Evolutionary conservation across 495 filamentous ascomycete genomes (phyloP), one percentile per base, ranked within the genome.

Genomic region (Penicillium lividum): DNA sequence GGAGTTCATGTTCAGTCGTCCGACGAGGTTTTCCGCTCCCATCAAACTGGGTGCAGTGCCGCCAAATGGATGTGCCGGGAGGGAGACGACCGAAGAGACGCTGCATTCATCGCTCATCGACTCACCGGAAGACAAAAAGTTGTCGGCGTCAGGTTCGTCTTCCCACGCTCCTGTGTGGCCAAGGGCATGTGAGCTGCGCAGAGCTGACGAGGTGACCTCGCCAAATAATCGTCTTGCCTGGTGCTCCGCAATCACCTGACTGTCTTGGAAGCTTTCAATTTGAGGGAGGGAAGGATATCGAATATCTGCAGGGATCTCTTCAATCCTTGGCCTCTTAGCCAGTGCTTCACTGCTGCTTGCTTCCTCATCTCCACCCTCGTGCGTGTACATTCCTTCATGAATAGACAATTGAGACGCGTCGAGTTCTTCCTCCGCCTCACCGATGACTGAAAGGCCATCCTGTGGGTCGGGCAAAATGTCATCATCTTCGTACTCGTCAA

Each of bases 191-290:
- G 84, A 85, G 71, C 87, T 93, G 22, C 83, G 80, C 4, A 94
- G 68, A 10, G 83, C 87, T 7, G 90, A 90, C 11, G 77, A 68
- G 28, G 84, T 84, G 50, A 97, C 87, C 69, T 96, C 91, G 0
- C 92, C 92, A 73, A 93, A 96, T 4, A 96, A 77, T 30, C 87
- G 84, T 51, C 73, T 72, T 11, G 69, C 66, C 15, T 69, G 70
- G 5, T 74, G 53, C 16, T 72, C 67, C 15, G 73, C 61, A 22
- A 56, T 51, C 7, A 67, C 64, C 38, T 74, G 70, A 8, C 54
- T 59, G 13, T 72, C 71, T 43, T 68, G 66, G 16, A 75, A 72
- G 44, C 73, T 77, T 58, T 78, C 74, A 58, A 70, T 76, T 63
- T 67, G 68, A 15, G 77, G 77, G 36, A 80, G 72, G 1, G 74